A percentile compares a stretch with the other conserved stretches of the same genome.
These are phyloP conservation scores for Fusarium foetens DNA, from an alignment of 2,329 filamentous ascomycete species.

Conservation along the genomic window DNA sequence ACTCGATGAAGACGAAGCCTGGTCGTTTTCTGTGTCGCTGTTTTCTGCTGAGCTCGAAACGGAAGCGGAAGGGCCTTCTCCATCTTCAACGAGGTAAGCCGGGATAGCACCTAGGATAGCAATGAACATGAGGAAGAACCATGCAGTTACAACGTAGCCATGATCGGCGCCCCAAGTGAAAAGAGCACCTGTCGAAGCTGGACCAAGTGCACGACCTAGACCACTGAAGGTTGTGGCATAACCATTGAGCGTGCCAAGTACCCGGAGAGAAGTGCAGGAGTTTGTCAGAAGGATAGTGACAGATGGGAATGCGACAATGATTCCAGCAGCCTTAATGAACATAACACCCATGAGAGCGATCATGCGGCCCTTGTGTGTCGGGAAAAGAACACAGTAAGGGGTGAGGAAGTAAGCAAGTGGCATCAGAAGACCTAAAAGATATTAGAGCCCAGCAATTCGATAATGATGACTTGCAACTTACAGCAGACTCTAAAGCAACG, in stretches of 20 bases:
- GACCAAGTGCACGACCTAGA: conserved; percentile 81
- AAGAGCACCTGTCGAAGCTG: conserved; percentile 75
- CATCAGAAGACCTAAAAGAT: conserved; percentile 66
- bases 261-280: conserved; percentile 74
- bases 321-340: conserved; percentile 76
- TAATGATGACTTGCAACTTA: conserved; percentile 42
- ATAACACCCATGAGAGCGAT: conserved; percentile 74
- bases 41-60: conserved; percentile 49
- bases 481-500: conserved; percentile 75
- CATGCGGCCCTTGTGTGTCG: conserved; percentile 61
- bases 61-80: conserved; percentile 68
- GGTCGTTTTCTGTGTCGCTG: conserved; percentile 44
- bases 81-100: conserved; percentile 78
- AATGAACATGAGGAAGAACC: conserved; percentile 78
- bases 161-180: conserved; percentile 81
- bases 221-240: conserved; percentile 86
- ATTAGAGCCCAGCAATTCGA: not conserved
- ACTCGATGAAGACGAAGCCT: conserved; percentile 26
- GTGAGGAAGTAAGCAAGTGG: conserved; percentile 83
- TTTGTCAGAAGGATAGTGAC: conserved; percentile 92
- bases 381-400: conserved; percentile 79
- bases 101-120: conserved; percentile 74
- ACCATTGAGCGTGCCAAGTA: conserved; percentile 91
- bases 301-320: conserved; percentile 89
- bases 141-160: conserved; percentile 82